phyloP scores from a whole-genome alignment of 2,329 filamentous ascomycete species.

The Apiospora rasikravindrae region DNA sequence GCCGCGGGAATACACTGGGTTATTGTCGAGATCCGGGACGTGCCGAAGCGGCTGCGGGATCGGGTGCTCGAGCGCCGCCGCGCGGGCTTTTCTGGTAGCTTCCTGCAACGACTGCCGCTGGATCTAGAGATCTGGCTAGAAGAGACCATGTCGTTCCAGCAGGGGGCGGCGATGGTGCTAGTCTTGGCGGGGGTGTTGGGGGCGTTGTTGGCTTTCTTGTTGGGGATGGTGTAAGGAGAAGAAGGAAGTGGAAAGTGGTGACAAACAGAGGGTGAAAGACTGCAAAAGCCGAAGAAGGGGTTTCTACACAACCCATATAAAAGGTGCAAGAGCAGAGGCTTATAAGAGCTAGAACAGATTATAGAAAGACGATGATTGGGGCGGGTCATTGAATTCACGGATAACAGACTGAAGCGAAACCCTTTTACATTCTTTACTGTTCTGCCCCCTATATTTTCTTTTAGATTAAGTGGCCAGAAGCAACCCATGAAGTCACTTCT shows the following conservation, averaged over 20 bases:
- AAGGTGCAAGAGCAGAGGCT: not conserved
- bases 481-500: not conserved
- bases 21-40: conserved; percentile 33
- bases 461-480: not conserved
- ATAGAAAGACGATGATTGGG: not conserved
- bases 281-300: not conserved
- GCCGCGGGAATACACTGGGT: conserved; percentile 27
- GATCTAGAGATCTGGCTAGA: conserved; percentile 14
- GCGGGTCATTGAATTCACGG: not conserved
- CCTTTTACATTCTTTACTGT: not conserved
- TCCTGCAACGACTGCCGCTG: not conserved
- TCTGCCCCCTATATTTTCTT: not conserved
- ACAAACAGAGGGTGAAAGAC: not conserved
- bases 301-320: not conserved
- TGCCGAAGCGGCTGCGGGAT: conserved; percentile 30
- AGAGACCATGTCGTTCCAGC: not conserved
- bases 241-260: not conserved
- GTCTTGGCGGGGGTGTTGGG: not conserved
- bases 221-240: not conserved
- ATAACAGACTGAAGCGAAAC: not conserved
- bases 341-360: not conserved
- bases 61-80: conserved; percentile 21
- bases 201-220: not conserved
- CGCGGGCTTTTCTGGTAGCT: not conserved
- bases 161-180: not conserved